Evolutionary conservation across 371 early-diverging fungal species (phyloP).

Genomic region (Homolaphlyctis polyrhiza): DNA sequence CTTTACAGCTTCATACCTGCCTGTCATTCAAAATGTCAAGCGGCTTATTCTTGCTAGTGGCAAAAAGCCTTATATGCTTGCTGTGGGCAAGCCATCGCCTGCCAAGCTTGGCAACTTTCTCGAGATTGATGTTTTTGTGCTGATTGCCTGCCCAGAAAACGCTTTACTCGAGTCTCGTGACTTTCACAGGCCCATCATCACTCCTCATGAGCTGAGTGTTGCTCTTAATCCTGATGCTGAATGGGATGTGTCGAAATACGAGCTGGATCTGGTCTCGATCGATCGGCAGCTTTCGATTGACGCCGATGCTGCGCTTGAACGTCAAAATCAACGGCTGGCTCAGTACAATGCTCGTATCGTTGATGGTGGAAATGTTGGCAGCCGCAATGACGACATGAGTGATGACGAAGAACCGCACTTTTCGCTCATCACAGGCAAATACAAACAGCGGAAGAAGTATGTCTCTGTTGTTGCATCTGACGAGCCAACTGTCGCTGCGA

Average conservation of each 20-base stretch:
- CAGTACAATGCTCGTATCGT: background rate
- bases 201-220: conserved; percentile 85
- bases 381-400: conserved; percentile 30
- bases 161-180: conserved; percentile 87
- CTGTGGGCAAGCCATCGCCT: conserved; percentile 91
- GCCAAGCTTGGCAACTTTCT: conserved; percentile 94
- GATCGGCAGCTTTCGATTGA: background rate
- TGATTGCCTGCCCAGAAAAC: conserved; percentile 93
- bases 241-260: conserved; percentile 14
- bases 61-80: conserved; percentile 84
- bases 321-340: background rate
- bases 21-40: conserved; percentile 74
- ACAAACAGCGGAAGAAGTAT: conserved; percentile 31
- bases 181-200: conserved; percentile 86
- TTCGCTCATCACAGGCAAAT: conserved; percentile 81
- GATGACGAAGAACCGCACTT: conserved; percentile 79
- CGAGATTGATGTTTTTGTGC: conserved; percentile 87
- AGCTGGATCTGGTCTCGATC: conserved; percentile 19
- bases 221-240: conserved; percentile 38
- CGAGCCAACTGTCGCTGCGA: background rate
- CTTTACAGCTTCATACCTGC: conserved; percentile 70
- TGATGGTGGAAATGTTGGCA: conserved; percentile 41
- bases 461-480: conserved; percentile 1
- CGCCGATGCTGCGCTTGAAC: background rate
- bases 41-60: conserved; percentile 64